Evolutionary conservation across 208 protist genomes (phyloP).

Genomic region (Leishmania major): DNA sequence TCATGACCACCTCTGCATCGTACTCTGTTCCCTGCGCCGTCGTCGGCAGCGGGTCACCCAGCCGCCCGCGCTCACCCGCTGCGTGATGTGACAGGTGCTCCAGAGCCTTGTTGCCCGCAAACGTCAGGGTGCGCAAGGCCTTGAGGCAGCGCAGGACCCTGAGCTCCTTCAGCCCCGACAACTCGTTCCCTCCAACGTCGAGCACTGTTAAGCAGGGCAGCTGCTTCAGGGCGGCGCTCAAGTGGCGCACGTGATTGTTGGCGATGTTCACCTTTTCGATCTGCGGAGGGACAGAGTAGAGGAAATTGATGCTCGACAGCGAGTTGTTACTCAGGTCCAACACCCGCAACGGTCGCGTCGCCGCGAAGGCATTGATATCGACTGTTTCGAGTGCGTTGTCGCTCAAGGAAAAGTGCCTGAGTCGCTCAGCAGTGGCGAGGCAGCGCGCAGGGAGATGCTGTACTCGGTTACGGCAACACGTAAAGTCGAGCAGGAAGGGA

Average conservation of each 20-base stretch:
- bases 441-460: conserved; percentile 24
- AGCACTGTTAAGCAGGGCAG: conserved; percentile 34
- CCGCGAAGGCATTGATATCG: conserved; percentile 48
- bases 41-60: not conserved
- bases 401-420: conserved; percentile 52
- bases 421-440: conserved; percentile 21
- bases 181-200: conserved; percentile 17
- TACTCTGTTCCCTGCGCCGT: conserved; percentile 15
- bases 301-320: conserved; percentile 45
- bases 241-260: conserved; percentile 47
- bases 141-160: conserved; percentile 15
- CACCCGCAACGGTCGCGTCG: conserved; percentile 40
- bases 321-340: conserved; percentile 71
- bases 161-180: conserved; percentile 28
- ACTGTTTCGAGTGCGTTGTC: conserved; percentile 42
- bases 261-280: conserved; percentile 63
- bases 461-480: conserved; percentile 51
- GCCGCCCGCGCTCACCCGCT: not conserved
- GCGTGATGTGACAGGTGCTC: conserved; percentile 3
- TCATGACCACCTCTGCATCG: conserved; percentile 39
- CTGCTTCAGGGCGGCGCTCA: conserved; percentile 44
- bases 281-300: conserved; percentile 45
- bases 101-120: conserved; percentile 43
- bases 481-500: conserved; percentile 67
- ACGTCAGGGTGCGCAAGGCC: conserved; percentile 38